Percentiles rank a stretch among this genome's conserved stretches.
Evolutionary conservation across 495 filamentous ascomycete species (phyloP).

Genomic region (Penicillium cosmopolitanum): DNA sequence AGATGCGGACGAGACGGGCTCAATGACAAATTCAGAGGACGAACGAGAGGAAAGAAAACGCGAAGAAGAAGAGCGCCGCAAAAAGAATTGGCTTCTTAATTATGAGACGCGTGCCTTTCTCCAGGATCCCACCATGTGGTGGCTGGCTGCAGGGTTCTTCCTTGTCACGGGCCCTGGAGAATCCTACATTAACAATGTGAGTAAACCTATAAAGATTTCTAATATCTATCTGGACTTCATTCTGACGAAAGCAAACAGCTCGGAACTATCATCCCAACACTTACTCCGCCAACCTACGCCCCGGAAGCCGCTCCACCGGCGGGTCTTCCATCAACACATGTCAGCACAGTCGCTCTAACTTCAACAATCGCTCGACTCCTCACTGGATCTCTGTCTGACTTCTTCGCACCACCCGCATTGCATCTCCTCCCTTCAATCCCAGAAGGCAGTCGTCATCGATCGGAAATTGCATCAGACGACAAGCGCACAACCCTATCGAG

Average conservation of each 20-base stretch:
- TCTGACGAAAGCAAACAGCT: constrained; percentile 46
- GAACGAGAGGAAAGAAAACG: constrained; percentile 48
- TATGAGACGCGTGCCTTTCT: constrained; percentile 84
- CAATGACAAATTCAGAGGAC: constrained; percentile 48
- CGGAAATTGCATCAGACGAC: constrained; percentile 24
- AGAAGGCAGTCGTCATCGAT: constrained; percentile 26
- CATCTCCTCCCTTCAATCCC: constrained; percentile 43
- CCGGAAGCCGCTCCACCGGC: constrained; percentile 55
- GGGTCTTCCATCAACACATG: constrained; percentile 79
- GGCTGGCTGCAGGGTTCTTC: constrained; percentile 87
- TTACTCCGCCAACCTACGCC: constrained; percentile 66
- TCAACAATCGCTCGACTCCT: constrained; percentile 87
- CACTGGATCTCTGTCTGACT: constrained; percentile 83
- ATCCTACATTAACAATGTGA: constrained; percentile 91
- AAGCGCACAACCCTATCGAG: constrained; percentile 68
- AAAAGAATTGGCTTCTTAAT: constrained; percentile 86
- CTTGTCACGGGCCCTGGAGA: constrained; percentile 92
- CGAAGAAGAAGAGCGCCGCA: constrained; percentile 67
- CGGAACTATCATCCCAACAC: constrained; percentile 86
- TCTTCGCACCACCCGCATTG: constrained; percentile 72
- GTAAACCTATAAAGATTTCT: neutral
- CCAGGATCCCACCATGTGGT: constrained; percentile 92
- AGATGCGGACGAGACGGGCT: constrained; percentile 28
- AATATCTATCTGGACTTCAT: neutral
- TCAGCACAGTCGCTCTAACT: constrained; percentile 87